These are phyloP conservation scores for Fusarium zealandicum DNA, from an alignment of 2,329 filamentous ascomycete species.

Conservation along the genomic window DNA sequence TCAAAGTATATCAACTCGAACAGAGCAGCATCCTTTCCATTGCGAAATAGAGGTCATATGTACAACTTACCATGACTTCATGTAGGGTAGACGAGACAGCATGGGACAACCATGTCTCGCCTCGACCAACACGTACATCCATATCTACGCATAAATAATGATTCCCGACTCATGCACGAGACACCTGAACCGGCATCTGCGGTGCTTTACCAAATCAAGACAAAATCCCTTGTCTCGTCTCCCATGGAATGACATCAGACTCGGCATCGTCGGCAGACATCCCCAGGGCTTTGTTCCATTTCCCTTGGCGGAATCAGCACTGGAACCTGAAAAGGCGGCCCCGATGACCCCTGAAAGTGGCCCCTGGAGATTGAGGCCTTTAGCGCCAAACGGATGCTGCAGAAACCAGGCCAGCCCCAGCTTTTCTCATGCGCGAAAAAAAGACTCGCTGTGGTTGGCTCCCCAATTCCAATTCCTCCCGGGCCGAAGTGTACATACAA, in stretches of 20 bases:
- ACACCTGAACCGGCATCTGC: too few relatives aligned
- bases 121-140: slow-evolving; percentile 6
- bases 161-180: too few relatives aligned
- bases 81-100: not conserved
- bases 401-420: not conserved
- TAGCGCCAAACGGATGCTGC: slow-evolving; percentile 11
- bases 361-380: slow-evolving; percentile 16
- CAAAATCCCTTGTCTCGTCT: too few relatives aligned
- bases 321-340: too few relatives aligned
- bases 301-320: too few relatives aligned
- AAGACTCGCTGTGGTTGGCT: slow-evolving; percentile 34
- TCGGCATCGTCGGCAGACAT: too few relatives aligned
- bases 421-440: slow-evolving; percentile 26
- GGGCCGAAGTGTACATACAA: slow-evolving; percentile 24
- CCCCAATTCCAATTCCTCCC: slow-evolving; percentile 26
- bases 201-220: too few relatives aligned
- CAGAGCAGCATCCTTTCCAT: too few relatives aligned
- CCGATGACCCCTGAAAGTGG: not conserved
- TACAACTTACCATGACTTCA: not conserved
- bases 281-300: too few relatives aligned
- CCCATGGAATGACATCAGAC: too few relatives aligned
- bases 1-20: too few relatives aligned
- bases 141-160: not conserved
- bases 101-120: not conserved
- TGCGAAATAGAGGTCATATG: not conserved